Evolutionary conservation across 2,329 filamentous ascomycete genomes (phyloP).

Genomic region (Alternaria arbusti): DNA sequence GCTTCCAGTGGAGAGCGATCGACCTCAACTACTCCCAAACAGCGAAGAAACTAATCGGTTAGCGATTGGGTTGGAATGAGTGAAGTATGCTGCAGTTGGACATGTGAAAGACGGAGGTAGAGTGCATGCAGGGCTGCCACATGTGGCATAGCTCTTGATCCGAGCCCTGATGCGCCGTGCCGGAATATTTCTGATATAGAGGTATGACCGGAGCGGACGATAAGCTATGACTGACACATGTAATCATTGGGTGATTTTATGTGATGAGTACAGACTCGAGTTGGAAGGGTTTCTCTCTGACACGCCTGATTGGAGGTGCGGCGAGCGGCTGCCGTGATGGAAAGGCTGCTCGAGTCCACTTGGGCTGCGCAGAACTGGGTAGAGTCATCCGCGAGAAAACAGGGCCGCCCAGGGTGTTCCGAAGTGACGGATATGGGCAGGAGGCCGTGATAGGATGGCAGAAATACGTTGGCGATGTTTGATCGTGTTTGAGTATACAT

Average conservation of each 20-base stretch:
- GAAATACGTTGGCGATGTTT: neutral
- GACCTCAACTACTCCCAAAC: neutral
- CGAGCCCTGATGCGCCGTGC: neutral
- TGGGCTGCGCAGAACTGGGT: neutral
- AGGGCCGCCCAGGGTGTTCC: neutral
- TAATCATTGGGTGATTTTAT: neutral
- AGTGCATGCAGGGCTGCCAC: neutral
- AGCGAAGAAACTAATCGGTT: neutral
- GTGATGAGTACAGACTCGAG: neutral
- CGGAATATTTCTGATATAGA: slow-evolving; percentile 6
- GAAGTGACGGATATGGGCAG: neutral
- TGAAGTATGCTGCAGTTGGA: neutral
- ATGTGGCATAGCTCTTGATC: neutral
- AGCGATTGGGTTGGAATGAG: neutral
- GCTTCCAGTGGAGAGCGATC: neutral
- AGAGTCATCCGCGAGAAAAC: neutral
- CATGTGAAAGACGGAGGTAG: neutral
- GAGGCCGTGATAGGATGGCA: neutral
- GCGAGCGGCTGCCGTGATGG: neutral
- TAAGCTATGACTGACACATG: slow-evolving; percentile 5
- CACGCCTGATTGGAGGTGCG: neutral
- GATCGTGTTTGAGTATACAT: neutral
- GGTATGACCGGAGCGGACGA: slow-evolving; percentile 13
- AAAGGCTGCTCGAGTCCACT: neutral
- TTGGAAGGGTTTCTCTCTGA: neutral